Evolutionary conservation across 2,329 filamentous ascomycete genomes (phyloP).

Genomic region (Aspergillus japonicus): DNA sequence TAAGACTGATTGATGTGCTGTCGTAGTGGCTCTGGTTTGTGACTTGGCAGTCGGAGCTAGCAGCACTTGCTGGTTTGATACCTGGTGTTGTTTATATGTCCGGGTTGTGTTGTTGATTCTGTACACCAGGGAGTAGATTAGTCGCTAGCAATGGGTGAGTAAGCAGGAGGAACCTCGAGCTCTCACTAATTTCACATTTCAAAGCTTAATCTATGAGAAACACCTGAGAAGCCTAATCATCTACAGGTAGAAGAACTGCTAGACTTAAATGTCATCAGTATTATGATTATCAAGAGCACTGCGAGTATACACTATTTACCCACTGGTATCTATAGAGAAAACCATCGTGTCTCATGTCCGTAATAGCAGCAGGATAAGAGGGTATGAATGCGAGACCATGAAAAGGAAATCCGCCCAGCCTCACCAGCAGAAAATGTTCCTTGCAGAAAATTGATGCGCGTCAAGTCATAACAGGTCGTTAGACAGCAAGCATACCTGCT

Average conservation of each 20-base stretch:
- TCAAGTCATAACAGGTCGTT: neutral
- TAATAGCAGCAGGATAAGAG: neutral
- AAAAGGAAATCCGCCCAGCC: neutral
- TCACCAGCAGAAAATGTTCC: neutral
- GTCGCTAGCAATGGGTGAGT: neutral
- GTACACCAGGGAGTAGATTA: no score
- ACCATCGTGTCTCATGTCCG: neutral
- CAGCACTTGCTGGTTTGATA: no score
- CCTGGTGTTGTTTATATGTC: no score
- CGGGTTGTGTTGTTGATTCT: no score
- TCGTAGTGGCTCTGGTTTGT: no score
- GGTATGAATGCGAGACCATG: neutral
- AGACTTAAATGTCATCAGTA: neutral
- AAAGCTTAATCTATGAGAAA: no score
- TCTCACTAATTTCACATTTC: no score
- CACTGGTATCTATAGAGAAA: neutral
- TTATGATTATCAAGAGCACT: neutral
- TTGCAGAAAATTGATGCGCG: conserved; percentile 1
- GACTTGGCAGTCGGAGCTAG: no score
- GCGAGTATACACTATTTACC: neutral
- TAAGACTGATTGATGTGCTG: no score
- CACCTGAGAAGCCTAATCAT: no score
- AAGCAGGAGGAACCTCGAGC: neutral
- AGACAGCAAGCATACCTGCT: neutral
- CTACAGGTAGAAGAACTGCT: neutral